Percentiles rank a stretch among this genome's conserved stretches.
These are phyloP conservation scores for Phyllosticta ampelicida DNA, from an alignment of 2,329 filamentous ascomycete species.

Conservation along the genomic window DNA sequence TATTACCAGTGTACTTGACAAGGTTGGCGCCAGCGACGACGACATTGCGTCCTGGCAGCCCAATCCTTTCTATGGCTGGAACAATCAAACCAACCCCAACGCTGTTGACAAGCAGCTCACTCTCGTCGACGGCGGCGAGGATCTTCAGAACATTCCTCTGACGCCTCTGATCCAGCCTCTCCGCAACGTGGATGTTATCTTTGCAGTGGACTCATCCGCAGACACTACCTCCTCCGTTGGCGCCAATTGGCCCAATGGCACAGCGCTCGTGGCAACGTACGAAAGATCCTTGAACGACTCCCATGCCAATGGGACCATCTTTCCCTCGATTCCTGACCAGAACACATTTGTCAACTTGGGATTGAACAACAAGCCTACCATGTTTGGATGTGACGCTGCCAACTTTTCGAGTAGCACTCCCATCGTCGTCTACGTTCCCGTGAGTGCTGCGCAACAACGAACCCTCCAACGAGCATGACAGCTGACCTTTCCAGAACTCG, in stretches of 20 bases:
- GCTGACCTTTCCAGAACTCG: constrained; percentile 42
- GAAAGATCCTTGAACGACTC: constrained; percentile 48
- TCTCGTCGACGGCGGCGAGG: constrained; percentile 69
- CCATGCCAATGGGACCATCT: constrained; percentile 56
- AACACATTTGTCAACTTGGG: constrained; percentile 72
- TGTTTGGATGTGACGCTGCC: constrained; percentile 65
- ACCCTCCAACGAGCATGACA: not conserved
- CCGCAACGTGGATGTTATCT: constrained; percentile 68
- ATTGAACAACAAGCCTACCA: constrained; percentile 62
- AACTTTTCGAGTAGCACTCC: constrained; percentile 54
- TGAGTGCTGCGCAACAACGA: not conserved
- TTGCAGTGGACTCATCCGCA: constrained; percentile 67
- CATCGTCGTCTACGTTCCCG: constrained; percentile 73
- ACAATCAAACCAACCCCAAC: constrained; percentile 48
- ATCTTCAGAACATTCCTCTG: constrained; percentile 68
- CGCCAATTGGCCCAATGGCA: constrained; percentile 64
- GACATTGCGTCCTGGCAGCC: constrained; percentile 66
- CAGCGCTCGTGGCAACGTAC: constrained; percentile 63
- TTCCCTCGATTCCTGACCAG: constrained; percentile 60
- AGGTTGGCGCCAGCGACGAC: constrained; percentile 46
- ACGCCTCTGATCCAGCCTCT: constrained; percentile 64
- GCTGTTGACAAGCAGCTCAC: constrained; percentile 47
- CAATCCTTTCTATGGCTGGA: constrained; percentile 64
- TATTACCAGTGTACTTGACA: constrained; percentile 41
- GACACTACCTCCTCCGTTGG: constrained; percentile 44